Base-by-base conservation (phyloP, 306 rosid genomes). In the Medicago lupulina region DNA sequence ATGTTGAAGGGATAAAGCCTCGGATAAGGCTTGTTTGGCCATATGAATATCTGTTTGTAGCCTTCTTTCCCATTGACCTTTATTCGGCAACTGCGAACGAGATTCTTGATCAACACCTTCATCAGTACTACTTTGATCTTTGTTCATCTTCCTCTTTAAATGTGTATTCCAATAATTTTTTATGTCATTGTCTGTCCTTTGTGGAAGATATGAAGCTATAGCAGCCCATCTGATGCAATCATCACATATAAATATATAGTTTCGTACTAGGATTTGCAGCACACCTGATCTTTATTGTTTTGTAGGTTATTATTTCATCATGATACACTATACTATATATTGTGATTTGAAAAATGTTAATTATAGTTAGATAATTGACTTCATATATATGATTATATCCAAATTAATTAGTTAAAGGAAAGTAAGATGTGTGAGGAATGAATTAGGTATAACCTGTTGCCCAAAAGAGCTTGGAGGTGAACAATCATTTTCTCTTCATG, bases 61-160 rank as follows among this genome's bases (percentile, higher is more conserved):
- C 82, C 87, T 90, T 83, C 96, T 90, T 83, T 92, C 98, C 98
- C 98, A 94, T 75, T 94, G 96, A 23, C 98, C 98, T 67, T 88
- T 94, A 70, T 10, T 16, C 12, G n/a, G 10, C 21, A 73, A 49
- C 0, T 69, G 76, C 7, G 67, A 60, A 8, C 23, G 23, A 17
- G 76, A 67, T 38, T 72, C 79, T 38, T 62, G 75, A 21, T 79
- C 68, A 63, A 34, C 47, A 50, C 69, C 86, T 11, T 66, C 84
- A 1, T 73, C 78, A 8, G 76, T 84, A 3, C 6, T 6, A 53
- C 76, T 15, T 21, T 81, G 75, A 16, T 70, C 46, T 76, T 73
- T 80, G 6, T 58, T 85, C 17, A 85, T 71, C 81, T 85, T 89
- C 80, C 83, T 89, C 79, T 87, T 89, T 73, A 89, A 65, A 84